Base-by-base conservation (phyloP, 352 stramenopile genomes). In the Pythium oligandrum region DNA sequence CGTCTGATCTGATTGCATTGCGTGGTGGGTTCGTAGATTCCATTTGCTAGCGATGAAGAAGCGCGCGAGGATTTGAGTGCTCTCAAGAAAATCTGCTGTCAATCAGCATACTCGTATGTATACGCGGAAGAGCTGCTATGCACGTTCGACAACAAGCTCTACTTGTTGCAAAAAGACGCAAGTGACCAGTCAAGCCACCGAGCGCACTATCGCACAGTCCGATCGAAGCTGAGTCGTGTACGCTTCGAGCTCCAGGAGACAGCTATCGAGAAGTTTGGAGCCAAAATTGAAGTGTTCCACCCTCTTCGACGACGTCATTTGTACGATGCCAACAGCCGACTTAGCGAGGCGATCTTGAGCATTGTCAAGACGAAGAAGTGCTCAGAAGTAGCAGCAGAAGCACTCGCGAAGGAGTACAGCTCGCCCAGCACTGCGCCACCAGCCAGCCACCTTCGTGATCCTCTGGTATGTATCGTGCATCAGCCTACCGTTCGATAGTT, bases 61-160 rank as follows among this genome's bases (percentile, higher is more conserved):
- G 72, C 77, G 3, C 65, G 76, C 10, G 83, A 90, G 6, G 81
- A 91, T 39, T 60, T 93, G 3, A 51, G 52, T n/a, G 79, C 82
- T 6, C 64, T 95, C 2, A 84, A 84, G 44, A 95, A 93, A 55
- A 79, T 92, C 30, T 93, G 84, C 61, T 90, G 77, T 38, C 84
- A 95, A 53, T 90, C 84, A 2, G 79, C 78, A 11, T 89, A 93
- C 55, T 95, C 82, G 47, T 93, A 88, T 48, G 53, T 91, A 33
- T 95, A 93, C 51, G 74, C 82, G 0, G 70, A 91, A 55, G 80
- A 93, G 53, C 57, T 93, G 17, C 59, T 95, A 1, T 86, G 74
- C 49, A 71, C 73, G 6, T 77, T 93, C 44, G 82, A 93, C 51
- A 66, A 76, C 57, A 81, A 90, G 46, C 55, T 93, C 32, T 86